phyloP scores from a whole-genome alignment of 495 filamentous ascomycete genomes.

The Friedmanniomyces simplex region DNA sequence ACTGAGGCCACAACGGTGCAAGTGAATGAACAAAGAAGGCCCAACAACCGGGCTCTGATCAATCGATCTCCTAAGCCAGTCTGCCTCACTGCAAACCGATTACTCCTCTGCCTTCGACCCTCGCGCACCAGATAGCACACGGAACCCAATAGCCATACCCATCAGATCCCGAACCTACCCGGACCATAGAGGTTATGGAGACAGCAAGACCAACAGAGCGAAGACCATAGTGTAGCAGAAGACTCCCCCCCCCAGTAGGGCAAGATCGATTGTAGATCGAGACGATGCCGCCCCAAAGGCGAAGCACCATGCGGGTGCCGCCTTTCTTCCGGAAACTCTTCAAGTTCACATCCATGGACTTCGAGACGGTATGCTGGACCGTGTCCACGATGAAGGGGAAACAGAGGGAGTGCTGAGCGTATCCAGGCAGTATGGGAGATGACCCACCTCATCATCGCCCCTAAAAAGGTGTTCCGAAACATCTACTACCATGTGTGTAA shows the following conservation, averaged over 20 bases:
- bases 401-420: neutral
- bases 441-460: conserved; percentile 60
- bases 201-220: too few relatives aligned
- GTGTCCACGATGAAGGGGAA: neutral
- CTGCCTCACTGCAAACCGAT: too few relatives aligned
- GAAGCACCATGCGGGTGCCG: conserved; percentile 35
- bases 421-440: conserved; percentile 61
- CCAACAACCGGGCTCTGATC: too few relatives aligned
- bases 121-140: too few relatives aligned
- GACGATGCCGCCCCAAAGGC: conserved; percentile 9
- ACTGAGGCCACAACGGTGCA: neutral
- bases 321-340: conserved; percentile 39
- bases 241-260: too few relatives aligned
- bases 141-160: too few relatives aligned
- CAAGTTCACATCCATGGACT: conserved; percentile 40
- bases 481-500: conserved; percentile 63
- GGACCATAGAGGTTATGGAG: too few relatives aligned
- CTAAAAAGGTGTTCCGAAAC: conserved; percentile 66
- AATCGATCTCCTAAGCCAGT: too few relatives aligned
- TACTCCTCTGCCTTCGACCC: too few relatives aligned
- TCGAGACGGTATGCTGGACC: conserved; percentile 37
- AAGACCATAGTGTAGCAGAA: too few relatives aligned
- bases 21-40: neutral
- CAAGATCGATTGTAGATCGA: too few relatives aligned
- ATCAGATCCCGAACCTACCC: too few relatives aligned